Evolutionary conservation across 163 green algal species (phyloP).

Genomic region (Scenedesmus sp.): DNA sequence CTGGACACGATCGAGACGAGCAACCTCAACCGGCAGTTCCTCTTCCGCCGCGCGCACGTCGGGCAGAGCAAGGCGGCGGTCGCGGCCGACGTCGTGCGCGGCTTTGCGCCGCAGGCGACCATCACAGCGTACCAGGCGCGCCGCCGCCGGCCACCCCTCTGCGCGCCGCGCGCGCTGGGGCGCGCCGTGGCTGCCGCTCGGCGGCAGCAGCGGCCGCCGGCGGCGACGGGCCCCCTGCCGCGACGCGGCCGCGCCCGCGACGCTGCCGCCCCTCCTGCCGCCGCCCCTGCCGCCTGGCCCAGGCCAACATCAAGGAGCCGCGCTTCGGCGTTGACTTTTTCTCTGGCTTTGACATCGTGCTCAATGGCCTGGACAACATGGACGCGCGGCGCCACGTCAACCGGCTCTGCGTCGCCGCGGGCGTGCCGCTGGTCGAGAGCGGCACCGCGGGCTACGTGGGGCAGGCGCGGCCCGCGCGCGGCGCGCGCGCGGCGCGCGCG

Average conservation of each 20-base stretch:
- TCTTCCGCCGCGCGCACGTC: slow-evolving; percentile 96
- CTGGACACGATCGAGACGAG: slow-evolving; percentile 99
- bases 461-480: slow-evolving; percentile 63
- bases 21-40: slow-evolving; percentile 99
- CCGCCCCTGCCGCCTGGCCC: too few relatives aligned
- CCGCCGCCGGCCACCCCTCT: too few relatives aligned
- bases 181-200: too few relatives aligned
- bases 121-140: slow-evolving; percentile 56
- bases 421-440: slow-evolving; percentile 92
- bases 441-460: slow-evolving; percentile 95
- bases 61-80: slow-evolving; percentile 92
- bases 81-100: slow-evolving; percentile 75
- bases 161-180: too few relatives aligned
- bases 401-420: slow-evolving; percentile 90
- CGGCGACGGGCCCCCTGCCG: too few relatives aligned
- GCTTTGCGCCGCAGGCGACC: slow-evolving; percentile 58
- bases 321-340: slow-evolving; percentile 93
- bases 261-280: too few relatives aligned
- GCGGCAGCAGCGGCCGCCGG: too few relatives aligned
- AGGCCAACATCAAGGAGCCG: slow-evolving; percentile 65
- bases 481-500: too few relatives aligned
- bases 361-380: slow-evolving; percentile 99
- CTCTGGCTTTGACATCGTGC: slow-evolving; percentile 87
- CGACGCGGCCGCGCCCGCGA: too few relatives aligned
- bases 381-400: slow-evolving; percentile 97